phyloP scores from a whole-genome alignment of 2,329 filamentous ascomycete species.

The Alternaria rosae region DNA sequence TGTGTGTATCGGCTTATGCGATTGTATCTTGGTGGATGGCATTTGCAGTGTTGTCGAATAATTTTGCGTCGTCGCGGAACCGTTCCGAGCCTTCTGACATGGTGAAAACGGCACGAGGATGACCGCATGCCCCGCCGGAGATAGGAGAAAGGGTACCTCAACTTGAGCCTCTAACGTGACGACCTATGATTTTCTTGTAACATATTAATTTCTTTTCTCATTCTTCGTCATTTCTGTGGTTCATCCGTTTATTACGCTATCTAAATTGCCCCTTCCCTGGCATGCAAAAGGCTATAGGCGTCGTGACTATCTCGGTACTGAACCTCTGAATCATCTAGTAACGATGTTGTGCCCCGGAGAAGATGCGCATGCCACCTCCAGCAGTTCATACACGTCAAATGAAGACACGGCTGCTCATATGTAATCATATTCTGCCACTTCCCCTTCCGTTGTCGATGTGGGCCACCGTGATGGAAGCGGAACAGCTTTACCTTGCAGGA shows the following conservation, averaged over 20 bases:
- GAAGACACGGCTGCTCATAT: slow-evolving; percentile 21
- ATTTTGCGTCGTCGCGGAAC: background rate
- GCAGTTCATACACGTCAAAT: slow-evolving; percentile 23
- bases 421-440: slow-evolving; percentile 11
- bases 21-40: background rate
- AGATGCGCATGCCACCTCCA: slow-evolving; percentile 19
- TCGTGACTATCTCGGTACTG: background rate
- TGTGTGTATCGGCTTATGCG: too few relatives aligned
- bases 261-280: too few relatives aligned
- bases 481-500: slow-evolving; percentile 25
- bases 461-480: slow-evolving; percentile 29
- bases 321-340: too few relatives aligned
- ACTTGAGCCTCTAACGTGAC: too few relatives aligned
- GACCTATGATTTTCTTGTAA: too few relatives aligned
- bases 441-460: slow-evolving; percentile 8
- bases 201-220: too few relatives aligned
- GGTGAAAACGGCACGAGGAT: background rate
- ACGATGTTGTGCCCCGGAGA: background rate
- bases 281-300: background rate
- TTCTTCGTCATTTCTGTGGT: too few relatives aligned
- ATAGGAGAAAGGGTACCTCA: background rate
- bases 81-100: background rate
- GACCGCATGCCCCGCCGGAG: background rate
- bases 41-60: too few relatives aligned
- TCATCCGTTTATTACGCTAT: too few relatives aligned